Conservation (phyloP, 1,284 basidiomycete genomes). For the Bjerkandera adusta region DNA sequence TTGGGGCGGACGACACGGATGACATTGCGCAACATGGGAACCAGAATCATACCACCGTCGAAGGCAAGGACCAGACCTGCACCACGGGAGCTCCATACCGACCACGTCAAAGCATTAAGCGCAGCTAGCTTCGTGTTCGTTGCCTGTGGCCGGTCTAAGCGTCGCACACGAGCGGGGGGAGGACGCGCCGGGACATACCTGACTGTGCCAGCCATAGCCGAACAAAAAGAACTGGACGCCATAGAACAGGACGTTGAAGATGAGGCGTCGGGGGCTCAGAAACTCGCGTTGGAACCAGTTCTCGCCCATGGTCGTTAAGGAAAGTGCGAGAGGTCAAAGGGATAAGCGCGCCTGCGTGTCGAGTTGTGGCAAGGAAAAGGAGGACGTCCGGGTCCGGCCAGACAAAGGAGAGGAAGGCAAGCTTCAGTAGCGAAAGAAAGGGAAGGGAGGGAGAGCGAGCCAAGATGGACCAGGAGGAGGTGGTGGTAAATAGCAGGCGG, state of each 20-base stretch:
- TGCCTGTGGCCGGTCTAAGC: conserved; percentile 37
- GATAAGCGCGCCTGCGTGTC: conserved; percentile 25
- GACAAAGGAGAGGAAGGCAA: conserved; percentile 35
- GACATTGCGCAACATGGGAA: conserved; percentile 85
- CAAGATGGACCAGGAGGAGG: conserved; percentile 13
- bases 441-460: conserved; percentile 22
- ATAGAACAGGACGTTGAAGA: conserved; percentile 78
- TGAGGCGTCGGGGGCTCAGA: conserved; percentile 55
- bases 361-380: conserved; percentile 29
- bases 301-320: conserved; percentile 49
- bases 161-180: neutral
- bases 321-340: neutral
- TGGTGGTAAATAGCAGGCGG: conserved; percentile 18
- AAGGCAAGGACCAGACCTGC: conserved; percentile 85
- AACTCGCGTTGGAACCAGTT: conserved; percentile 73
- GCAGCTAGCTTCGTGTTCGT: conserved; percentile 62
- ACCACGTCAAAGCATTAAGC: conserved; percentile 75
- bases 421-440: conserved; percentile 19
- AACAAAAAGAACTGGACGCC: conserved; percentile 70
- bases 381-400: conserved; percentile 49
- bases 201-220: conserved; percentile 77
- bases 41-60: conserved; percentile 77
- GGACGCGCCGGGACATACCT: conserved; percentile 40
- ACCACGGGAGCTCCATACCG: conserved; percentile 84
- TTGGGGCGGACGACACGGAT: conserved; percentile 78